These are phyloP conservation scores for Phytophthora hibernalis DNA, from an alignment of 352 stramenopile genomes.

Conservation along the genomic window DNA sequence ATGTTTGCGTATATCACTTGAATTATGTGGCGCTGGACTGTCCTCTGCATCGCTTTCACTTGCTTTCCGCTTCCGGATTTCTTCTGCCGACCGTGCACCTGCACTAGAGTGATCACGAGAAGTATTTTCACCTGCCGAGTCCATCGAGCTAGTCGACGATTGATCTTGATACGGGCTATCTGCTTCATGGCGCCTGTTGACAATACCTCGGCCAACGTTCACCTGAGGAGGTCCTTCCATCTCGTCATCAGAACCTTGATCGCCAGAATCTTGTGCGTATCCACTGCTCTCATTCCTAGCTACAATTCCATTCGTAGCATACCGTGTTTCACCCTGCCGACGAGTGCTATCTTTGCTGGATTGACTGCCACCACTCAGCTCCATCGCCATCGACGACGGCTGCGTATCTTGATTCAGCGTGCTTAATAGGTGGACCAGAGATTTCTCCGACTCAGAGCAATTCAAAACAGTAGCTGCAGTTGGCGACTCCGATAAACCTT, in stretches of 20 bases:
- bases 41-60: conserved; percentile 20
- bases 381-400: conserved; percentile 30
- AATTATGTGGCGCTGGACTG: conserved; percentile 8
- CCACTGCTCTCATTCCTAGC: conserved; percentile 6
- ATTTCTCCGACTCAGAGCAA: conserved; percentile 75
- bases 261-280: conserved; percentile 7
- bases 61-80: conserved; percentile 22
- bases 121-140: conserved; percentile 14
- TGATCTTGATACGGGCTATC: conserved; percentile 26
- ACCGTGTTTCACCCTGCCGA: conserved; percentile 4
- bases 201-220: conserved; percentile 14
- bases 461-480: conserved; percentile 67
- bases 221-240: conserved; percentile 6
- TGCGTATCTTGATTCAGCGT: conserved; percentile 58
- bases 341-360: conserved; percentile 18
- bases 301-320: conserved; percentile 24
- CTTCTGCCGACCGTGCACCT: conserved; percentile 5
- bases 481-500: conserved; percentile 46
- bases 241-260: conserved; percentile 13
- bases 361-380: conserved; percentile 15
- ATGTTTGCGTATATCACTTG: conserved; percentile 9
- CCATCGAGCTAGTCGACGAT: conserved; percentile 28
- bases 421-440: conserved; percentile 64
- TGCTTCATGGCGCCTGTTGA: conserved; percentile 4
- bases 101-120: conserved; percentile 11